Evolutionary conservation across 2,329 filamentous ascomycete species (phyloP).

Genomic region (Alternaria gansuensis): DNA sequence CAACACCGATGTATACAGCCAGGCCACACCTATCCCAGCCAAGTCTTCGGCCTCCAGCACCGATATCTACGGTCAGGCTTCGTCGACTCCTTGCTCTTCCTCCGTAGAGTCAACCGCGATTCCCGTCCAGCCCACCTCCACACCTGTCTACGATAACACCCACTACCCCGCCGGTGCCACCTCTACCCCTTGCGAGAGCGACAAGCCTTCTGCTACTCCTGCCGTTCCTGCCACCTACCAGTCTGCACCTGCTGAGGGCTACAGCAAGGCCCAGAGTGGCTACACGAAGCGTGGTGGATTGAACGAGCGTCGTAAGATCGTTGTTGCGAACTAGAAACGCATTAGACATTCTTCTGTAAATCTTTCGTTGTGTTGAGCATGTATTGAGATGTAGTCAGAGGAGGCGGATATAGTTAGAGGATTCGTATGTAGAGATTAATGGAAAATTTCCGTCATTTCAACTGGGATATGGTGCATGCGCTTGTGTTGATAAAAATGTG

Average conservation of each 20-base stretch:
- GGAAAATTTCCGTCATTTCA: not conserved
- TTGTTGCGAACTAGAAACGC: slow-evolving; percentile 7
- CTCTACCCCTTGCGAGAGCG: slow-evolving; percentile 25
- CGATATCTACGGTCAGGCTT: not conserved
- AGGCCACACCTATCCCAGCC: slow-evolving; percentile 5
- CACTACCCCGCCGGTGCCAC: slow-evolving; percentile 13
- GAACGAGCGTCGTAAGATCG: slow-evolving; percentile 31
- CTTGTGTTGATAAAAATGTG: not conserved
- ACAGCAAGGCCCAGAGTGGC: slow-evolving; percentile 16
- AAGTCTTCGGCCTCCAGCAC: slow-evolving; percentile 6
- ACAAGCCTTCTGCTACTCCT: slow-evolving; percentile 18
- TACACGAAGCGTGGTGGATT: slow-evolving; percentile 37
- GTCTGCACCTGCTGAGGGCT: slow-evolving; percentile 6
- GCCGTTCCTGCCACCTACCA: slow-evolving; percentile 1
- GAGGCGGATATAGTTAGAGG: not conserved
- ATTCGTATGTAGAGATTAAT: not conserved
- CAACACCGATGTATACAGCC: slow-evolving; percentile 2
- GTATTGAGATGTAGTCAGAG: not conserved
- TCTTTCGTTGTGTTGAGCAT: slow-evolving; percentile 3
- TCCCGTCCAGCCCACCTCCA: slow-evolving; percentile 3
- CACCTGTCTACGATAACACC: slow-evolving; percentile 13
- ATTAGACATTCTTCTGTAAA: not conserved
- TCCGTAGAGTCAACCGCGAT: slow-evolving; percentile 1
- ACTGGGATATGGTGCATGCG: not conserved
- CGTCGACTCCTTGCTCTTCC: slow-evolving; percentile 9